Base-by-base conservation (phyloP, 495 filamentous ascomycete genomes). In the Parathielavia appendiculata region DNA sequence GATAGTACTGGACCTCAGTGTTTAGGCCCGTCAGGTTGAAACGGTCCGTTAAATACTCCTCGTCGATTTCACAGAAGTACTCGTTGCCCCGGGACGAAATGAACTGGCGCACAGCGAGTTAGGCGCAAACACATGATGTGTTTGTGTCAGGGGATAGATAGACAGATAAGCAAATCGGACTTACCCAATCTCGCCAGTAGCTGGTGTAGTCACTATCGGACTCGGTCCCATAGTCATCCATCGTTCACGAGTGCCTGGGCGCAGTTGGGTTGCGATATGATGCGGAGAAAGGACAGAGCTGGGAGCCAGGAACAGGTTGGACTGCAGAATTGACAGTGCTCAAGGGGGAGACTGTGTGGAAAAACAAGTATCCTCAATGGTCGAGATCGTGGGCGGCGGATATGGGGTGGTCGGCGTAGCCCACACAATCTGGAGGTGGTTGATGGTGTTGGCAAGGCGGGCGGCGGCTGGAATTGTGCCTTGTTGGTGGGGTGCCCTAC, bases 51-150 rank as follows among this genome's bases (percentile, higher is more conserved):
- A 99, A 79, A 70, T 99, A 99, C 60, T 99, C 93, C 71, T 99
- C 93, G 71, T 99, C 93, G 59, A 99, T 97, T 66, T 99, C 93
- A 80, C 93, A 99, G 63, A 97, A 99, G 74, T 99, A 99, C 70
- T 99, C 93, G 75, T 99, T 97, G 59, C 93, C 93, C 19, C 93
- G 84, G 5, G 91, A 96, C 1, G 91, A 95, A 59, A 97, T 96
- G 77, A 99, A 99, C 93, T 96, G 69, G 32, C 53, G 45, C n/a
- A 36, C 56, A 9, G 49, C 7, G 22, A 51, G 47, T 69, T 57
- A 70, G 67, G 53, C 62, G 45, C 17, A 50, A 53, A 22, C 16
- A 17, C 26, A 30, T 30, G 26, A 6, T 30, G 36, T 39, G 39
- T 47, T 26, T 17, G 39, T 23, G 17, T 10, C 50, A 8, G 26